A percentile compares a stretch with the other conserved stretches of the same genome.
Evolutionary conservation across 2,329 filamentous ascomycete genomes (phyloP).

Genomic region (Hypoxylon sp.): DNA sequence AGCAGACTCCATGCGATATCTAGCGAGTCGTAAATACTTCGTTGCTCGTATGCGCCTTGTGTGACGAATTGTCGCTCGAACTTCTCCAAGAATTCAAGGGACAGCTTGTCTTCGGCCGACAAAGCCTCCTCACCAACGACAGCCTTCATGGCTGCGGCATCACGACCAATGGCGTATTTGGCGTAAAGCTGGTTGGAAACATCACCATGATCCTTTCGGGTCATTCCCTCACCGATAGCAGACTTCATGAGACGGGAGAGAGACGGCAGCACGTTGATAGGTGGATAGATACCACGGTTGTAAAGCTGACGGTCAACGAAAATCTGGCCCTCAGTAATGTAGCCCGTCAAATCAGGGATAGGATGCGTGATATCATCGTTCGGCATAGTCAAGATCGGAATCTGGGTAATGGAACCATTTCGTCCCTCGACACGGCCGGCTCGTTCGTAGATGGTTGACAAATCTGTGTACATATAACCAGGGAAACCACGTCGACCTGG

Average conservation of each 20-base stretch:
- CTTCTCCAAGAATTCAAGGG: conserved; percentile 97
- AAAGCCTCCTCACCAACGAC: conserved; percentile 98
- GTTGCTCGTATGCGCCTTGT: conserved; percentile 92
- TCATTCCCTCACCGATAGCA: conserved; percentile 97
- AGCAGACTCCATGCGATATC: conserved; percentile 97
- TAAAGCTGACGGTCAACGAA: conserved; percentile 93
- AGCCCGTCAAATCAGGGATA: conserved; percentile 98
- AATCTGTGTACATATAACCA: conserved; percentile 99
- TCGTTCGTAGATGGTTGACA: conserved; percentile 99
- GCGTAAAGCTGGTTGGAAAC: conserved; percentile 99
- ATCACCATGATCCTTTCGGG: conserved; percentile 95
- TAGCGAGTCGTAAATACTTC: conserved; percentile 91
- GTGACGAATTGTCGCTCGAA: conserved; percentile 96
- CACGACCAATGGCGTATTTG: conserved; percentile 99
- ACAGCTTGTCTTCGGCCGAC: conserved; percentile 96
- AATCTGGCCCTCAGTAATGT: conserved; percentile 99
- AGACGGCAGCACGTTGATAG: conserved; percentile 98
- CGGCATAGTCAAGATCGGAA: conserved; percentile 98
- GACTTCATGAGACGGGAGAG: conserved; percentile 99
- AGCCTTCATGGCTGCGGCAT: conserved; percentile 98
- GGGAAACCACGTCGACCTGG: conserved; percentile 99
- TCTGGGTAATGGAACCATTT: conserved; percentile 98
- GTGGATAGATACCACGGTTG: conserved; percentile 98
- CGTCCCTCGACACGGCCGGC: conserved; percentile 96
- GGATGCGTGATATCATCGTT: conserved; percentile 99